Evolutionary conservation across 495 filamentous ascomycete genomes (phyloP).

Genomic region (Aspergillus asperescens): DNA sequence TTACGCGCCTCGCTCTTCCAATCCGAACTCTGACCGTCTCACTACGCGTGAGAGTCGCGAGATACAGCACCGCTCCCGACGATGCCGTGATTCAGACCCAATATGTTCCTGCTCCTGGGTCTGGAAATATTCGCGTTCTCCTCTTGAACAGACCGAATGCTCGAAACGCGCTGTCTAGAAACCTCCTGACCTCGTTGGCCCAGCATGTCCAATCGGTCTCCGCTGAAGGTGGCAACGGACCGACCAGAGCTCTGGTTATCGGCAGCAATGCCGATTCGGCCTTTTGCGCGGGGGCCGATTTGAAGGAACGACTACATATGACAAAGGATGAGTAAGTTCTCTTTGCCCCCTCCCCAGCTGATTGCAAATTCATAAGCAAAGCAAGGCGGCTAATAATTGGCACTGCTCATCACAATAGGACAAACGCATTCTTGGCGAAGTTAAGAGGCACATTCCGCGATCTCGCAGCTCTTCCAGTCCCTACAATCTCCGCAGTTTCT

Average conservation of each 20-base stretch:
- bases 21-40: conserved; percentile 19
- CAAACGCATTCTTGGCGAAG: conserved; percentile 63
- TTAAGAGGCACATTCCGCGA: conserved; percentile 66
- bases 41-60: conserved; percentile 29
- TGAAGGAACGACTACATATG: conserved; percentile 81
- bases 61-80: conserved; percentile 33
- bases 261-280: conserved; percentile 69
- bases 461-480: conserved; percentile 69
- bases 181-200: conserved; percentile 63
- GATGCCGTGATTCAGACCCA: conserved; percentile 59
- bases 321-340: conserved; percentile 56
- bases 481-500: conserved; percentile 80
- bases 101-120: conserved; percentile 70
- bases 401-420: conserved; percentile 45
- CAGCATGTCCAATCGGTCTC: conserved; percentile 65
- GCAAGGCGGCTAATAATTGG: conserved; percentile 1
- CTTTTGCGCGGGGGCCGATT: conserved; percentile 92
- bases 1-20: conserved; percentile 23
- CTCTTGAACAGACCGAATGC: conserved; percentile 78
- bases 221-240: conserved; percentile 56
- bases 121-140: conserved; percentile 80
- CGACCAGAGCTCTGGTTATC: conserved; percentile 72
- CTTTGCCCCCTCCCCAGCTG: neutral
- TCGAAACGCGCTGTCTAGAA: conserved; percentile 82
- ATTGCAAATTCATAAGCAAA: neutral